Evolutionary conservation across 2,329 filamentous ascomycete genomes (phyloP), one percentile per base, ranked within the genome.

Genomic region (Achaetomium macrosporum): DNA sequence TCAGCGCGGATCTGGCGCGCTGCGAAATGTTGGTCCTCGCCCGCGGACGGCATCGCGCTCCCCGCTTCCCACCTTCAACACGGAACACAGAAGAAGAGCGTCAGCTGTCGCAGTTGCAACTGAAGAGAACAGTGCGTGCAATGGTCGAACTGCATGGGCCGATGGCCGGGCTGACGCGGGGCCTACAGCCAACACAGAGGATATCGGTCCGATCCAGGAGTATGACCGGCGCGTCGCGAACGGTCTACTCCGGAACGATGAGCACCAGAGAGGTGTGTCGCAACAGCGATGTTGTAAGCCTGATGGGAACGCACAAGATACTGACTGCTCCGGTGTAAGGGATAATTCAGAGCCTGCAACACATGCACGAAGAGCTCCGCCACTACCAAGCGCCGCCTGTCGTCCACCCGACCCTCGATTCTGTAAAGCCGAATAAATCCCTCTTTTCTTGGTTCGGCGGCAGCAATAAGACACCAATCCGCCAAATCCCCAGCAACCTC

Each of bases 341-440:
- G 40, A 92, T 99, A 61, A 91, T 99, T 62, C 82, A 93, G 66
- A 88, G 82, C 64, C 77, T 99, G 6, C 90, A 99, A 71, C 84
- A 91, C 66, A 82, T 99, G 12, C 88, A 96, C 70, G 83, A 95
- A 55, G 88, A 90, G 65, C 78, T 99, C 41, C 74, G 78, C 57
- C 70, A 77, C 50, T 99, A 97, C 71, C 68, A 76, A 2, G 83
- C 90, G 15, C 87, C 84, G 0, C 76, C 81, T 10, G 87, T 96
- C 33, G 71, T 87, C 33, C 88, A 88, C 58, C 92, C 92, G 7
- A 87, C 79, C 17, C 73, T 92, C 61, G 87, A 92, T 54, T 85
- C 84, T 5, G 75, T 81, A 36, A 78, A 82, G 59, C 77, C 79
- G 35, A 73, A 73, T 55, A 79, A 76, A 58, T 81, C 84, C 11